A percentile compares a stretch with the other conserved stretches of the same genome.
Evolutionary conservation across 2,329 filamentous ascomycete species (phyloP).

Genomic region (Fusarium paranaense): DNA sequence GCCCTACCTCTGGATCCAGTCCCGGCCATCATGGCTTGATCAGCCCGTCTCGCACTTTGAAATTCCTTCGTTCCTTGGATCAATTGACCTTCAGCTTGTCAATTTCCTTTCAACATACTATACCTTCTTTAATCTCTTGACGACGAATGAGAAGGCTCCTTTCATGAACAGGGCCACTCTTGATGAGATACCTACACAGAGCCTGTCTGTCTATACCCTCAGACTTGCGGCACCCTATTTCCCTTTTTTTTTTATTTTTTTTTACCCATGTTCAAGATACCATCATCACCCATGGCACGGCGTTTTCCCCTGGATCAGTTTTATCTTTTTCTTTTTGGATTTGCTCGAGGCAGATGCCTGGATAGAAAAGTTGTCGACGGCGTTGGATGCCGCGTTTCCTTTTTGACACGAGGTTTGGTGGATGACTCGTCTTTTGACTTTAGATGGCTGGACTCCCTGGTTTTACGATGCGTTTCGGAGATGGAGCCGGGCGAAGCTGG

Average conservation of each 20-base stretch:
- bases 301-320: slow-evolving; percentile 29
- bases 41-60: background rate
- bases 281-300: slow-evolving; percentile 45
- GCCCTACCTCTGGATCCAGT: slow-evolving; percentile 50
- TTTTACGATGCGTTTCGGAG: slow-evolving; percentile 14
- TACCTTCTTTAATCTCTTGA: slow-evolving; percentile 41
- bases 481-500: slow-evolving; percentile 19
- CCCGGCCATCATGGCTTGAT: slow-evolving; percentile 40
- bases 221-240: slow-evolving; percentile 28
- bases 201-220: slow-evolving; percentile 26
- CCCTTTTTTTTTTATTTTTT: slow-evolving; percentile 17
- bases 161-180: slow-evolving; percentile 40
- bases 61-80: slow-evolving; percentile 15
- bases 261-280: slow-evolving; percentile 42
- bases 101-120: slow-evolving; percentile 19
- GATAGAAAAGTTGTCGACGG: slow-evolving; percentile 25
- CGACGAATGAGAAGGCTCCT: slow-evolving; percentile 41
- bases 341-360: slow-evolving; percentile 7
- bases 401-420: background rate
- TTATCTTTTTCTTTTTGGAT: background rate
- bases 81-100: slow-evolving; percentile 17
- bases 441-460: background rate
- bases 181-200: slow-evolving; percentile 37
- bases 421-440: background rate
- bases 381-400: slow-evolving; percentile 13